Conservation (phyloP, 495 filamentous ascomycete species). For the Daldinia childiae region DNA sequence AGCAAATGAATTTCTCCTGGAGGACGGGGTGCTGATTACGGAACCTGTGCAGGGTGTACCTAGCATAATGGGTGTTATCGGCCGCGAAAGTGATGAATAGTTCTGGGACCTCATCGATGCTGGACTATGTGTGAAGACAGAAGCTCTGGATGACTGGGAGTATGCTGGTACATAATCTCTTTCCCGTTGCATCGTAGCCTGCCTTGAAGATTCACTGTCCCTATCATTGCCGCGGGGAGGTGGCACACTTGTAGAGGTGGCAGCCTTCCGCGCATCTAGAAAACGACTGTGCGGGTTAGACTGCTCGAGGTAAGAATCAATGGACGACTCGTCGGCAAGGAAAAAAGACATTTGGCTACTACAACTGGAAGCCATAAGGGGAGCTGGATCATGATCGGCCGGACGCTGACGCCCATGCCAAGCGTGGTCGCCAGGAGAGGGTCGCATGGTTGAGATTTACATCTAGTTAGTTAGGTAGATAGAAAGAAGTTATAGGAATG, state of each 20-base stretch:
- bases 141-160: slow-evolving; percentile 34
- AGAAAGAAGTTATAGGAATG: slow-evolving; percentile 9
- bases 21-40: slow-evolving; percentile 57
- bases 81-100: slow-evolving; percentile 54
- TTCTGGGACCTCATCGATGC: slow-evolving; percentile 45
- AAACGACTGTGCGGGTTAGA: slow-evolving; percentile 45
- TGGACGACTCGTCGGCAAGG: slow-evolving; percentile 62
- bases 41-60: slow-evolving; percentile 62
- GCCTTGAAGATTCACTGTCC: slow-evolving; percentile 23
- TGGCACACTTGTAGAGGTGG: slow-evolving; percentile 16
- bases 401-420: slow-evolving; percentile 48
- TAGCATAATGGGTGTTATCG: slow-evolving; percentile 65
- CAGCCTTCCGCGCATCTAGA: slow-evolving; percentile 49
- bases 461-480: slow-evolving; percentile 28
- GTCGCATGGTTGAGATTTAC: slow-evolving; percentile 50
- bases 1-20: slow-evolving; percentile 63
- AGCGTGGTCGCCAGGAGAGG: slow-evolving; percentile 51
- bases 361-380: slow-evolving; percentile 32
- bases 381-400: slow-evolving; percentile 44
- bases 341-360: slow-evolving; percentile 64
- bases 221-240: slow-evolving; percentile 34
- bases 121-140: slow-evolving; percentile 43
- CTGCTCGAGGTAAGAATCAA: slow-evolving; percentile 54
- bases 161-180: slow-evolving; percentile 32
- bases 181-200: slow-evolving; percentile 12